Evolutionary conservation across 2,329 filamentous ascomycete genomes (phyloP).

Genomic region (Gyromitra esculenta): DNA sequence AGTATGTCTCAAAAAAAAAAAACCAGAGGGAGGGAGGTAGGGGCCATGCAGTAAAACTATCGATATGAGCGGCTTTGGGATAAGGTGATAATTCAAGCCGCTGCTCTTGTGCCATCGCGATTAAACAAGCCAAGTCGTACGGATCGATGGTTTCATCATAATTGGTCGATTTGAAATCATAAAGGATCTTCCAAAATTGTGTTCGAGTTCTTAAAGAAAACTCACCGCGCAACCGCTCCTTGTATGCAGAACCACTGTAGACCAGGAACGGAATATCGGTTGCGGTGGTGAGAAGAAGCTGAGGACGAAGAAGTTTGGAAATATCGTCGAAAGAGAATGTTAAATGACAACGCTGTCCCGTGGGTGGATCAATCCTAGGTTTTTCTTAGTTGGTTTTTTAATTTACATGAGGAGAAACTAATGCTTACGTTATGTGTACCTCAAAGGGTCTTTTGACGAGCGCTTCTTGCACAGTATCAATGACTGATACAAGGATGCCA

Average conservation of each 20-base stretch:
- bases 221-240: neutral
- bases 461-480: neutral
- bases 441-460: neutral
- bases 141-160: neutral
- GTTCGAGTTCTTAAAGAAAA: neutral
- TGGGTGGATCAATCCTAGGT: neutral
- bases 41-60: neutral
- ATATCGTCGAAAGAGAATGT: neutral
- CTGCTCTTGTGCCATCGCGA: slow-evolving; percentile 10
- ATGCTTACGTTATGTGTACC: neutral
- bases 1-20: neutral
- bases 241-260: neutral
- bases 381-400: neutral
- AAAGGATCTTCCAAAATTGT: neutral
- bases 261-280: neutral
- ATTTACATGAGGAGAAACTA: neutral
- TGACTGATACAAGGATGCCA: neutral
- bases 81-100: neutral
- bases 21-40: too few species aligned
- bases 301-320: neutral
- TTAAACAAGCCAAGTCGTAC: slow-evolving; percentile 6
- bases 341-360: neutral
- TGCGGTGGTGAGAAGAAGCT: neutral
- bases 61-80: neutral
- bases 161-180: neutral